phyloP scores from a whole-genome alignment of 345 rosid genomes.

The Hibiscus tridactylites region DNA sequence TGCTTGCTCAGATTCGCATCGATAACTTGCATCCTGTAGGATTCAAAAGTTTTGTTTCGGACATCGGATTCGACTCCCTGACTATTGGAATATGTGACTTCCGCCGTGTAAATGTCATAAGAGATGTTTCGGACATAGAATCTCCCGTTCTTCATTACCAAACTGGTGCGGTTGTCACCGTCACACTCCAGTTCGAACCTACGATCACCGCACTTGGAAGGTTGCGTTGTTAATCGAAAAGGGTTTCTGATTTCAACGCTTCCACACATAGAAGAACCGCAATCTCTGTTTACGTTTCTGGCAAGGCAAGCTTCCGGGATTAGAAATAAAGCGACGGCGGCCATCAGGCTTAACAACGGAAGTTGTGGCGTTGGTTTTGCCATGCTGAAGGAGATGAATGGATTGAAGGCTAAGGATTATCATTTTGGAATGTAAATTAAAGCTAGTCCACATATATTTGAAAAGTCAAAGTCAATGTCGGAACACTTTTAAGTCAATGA shows the following conservation, averaged over 20 bases:
- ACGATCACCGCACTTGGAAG: background rate
- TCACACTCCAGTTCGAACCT: background rate
- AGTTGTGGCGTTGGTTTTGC: background rate
- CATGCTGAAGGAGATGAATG: background rate
- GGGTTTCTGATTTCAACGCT: background rate
- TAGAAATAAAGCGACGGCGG: background rate
- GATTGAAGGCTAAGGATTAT: too few relatives aligned
- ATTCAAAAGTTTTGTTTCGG: background rate
- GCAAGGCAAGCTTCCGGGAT: background rate
- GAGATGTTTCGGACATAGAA: background rate
- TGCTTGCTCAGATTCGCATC: background rate
- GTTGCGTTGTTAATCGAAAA: background rate
- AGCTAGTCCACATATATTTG: too few relatives aligned
- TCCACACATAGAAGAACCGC: background rate
- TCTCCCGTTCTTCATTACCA: background rate
- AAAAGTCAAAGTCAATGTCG: too few relatives aligned
- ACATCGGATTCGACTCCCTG: background rate
- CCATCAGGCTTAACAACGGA: background rate
- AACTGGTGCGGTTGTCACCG: background rate
- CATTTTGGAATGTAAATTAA: too few relatives aligned
- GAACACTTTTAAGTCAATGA: too few relatives aligned
- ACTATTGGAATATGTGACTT: too few relatives aligned
- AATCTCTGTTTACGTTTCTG: background rate
- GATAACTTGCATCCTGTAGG: background rate
- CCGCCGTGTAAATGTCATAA: background rate